Percentiles rank a stretch among this genome's conserved stretches.
These are phyloP conservation scores for Geranium brycei DNA, from an alignment of 345 rosid species.

Conservation along the genomic window DNA sequence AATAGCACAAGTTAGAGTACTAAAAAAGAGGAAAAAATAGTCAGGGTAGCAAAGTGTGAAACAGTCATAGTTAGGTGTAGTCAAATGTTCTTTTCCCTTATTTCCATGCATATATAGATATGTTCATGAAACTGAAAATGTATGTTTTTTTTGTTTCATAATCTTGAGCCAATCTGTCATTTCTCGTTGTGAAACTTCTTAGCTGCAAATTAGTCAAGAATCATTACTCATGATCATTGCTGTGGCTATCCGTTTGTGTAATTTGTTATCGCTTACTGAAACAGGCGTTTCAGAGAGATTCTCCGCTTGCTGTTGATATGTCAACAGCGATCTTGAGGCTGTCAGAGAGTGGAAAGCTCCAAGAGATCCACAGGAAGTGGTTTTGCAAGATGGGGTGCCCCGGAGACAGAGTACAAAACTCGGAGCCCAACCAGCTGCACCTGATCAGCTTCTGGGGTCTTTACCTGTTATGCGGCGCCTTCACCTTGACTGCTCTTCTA, in stretches of 20 bases:
- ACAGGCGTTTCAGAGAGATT: conserved; percentile 70
- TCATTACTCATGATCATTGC: background rate
- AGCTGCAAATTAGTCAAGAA: too few relatives aligned
- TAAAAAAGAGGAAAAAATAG: too few relatives aligned
- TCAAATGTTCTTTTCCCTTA: too few relatives aligned
- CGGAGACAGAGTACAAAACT: conserved; percentile 10
- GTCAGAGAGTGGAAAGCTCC: conserved; percentile 58
- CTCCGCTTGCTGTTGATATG: conserved; percentile 61
- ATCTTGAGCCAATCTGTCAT: too few relatives aligned
- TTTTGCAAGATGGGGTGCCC: conserved; percentile 46
- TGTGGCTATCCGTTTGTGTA: background rate
- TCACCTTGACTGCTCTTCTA: conserved; percentile 34
- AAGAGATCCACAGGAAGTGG: conserved; percentile 50
- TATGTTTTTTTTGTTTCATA: too few relatives aligned
- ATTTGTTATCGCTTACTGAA: background rate
- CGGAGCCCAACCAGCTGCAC: conserved; percentile 45
- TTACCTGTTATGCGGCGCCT: conserved; percentile 40
- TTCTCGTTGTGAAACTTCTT: too few relatives aligned
- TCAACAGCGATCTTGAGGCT: conserved; percentile 79
- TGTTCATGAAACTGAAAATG: too few relatives aligned
- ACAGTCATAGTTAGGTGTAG: too few relatives aligned
- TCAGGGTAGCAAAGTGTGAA: too few relatives aligned
- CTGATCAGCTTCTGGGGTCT: conserved; percentile 75
- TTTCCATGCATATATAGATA: too few relatives aligned
- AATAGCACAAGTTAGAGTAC: too few relatives aligned